phyloP scores from a whole-genome alignment of 495 filamentous ascomycete genomes.

The Hypoxylon fuscum region DNA sequence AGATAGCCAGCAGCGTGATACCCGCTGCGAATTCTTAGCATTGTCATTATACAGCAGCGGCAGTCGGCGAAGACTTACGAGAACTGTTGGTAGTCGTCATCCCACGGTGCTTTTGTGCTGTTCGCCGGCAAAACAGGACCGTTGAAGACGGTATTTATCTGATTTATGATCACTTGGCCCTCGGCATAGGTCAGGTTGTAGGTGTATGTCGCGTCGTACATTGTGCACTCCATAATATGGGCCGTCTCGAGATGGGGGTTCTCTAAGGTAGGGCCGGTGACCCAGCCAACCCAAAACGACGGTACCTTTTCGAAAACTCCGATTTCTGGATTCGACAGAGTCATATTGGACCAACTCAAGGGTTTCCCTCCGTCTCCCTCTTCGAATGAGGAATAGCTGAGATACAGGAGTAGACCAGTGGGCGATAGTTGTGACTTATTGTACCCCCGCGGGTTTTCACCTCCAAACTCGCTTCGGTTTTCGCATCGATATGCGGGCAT shows the following conservation, averaged over 20 bases:
- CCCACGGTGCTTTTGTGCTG: constrained; percentile 4
- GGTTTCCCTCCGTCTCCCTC: background rate
- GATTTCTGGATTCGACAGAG: background rate
- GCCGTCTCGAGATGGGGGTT: background rate
- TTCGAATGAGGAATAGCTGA: background rate
- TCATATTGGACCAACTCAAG: background rate
- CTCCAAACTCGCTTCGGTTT: background rate
- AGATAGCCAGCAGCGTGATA: background rate
- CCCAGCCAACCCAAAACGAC: background rate
- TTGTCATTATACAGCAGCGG: background rate
- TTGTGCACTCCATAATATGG: background rate
- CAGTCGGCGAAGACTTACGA: background rate
- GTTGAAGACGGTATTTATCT: background rate
- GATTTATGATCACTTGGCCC: background rate
- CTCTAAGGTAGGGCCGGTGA: background rate
- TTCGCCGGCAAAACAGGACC: background rate
- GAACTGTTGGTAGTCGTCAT: constrained; percentile 13
- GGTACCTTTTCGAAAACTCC: background rate
- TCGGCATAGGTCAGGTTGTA: background rate
- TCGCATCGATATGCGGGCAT: background rate
- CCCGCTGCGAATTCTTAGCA: background rate
- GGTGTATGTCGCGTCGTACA: background rate
- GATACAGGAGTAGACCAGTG: background rate
- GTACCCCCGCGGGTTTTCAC: background rate
- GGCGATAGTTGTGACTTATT: background rate